These are phyloP conservation scores for Kuraishia hungarica DNA, from an alignment of 805 yeast species.

Conservation along the genomic window DNA sequence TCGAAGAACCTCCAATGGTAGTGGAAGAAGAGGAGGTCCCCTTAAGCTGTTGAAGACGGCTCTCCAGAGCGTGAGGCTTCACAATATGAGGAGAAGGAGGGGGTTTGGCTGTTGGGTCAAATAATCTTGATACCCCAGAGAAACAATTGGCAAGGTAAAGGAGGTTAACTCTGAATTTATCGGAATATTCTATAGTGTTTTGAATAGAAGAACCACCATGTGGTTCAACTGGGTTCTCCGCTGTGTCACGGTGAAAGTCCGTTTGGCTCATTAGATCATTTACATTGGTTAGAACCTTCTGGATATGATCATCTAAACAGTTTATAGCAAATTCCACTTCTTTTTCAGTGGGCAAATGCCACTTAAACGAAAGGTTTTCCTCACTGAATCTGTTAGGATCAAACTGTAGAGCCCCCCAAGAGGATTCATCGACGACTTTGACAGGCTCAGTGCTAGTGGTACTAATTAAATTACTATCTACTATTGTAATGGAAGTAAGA, in stretches of 20 bases:
- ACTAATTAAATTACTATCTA: conserved; percentile 46
- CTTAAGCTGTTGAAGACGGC: background rate
- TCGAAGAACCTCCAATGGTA: too few relatives aligned
- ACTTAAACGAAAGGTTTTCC: conserved; percentile 46
- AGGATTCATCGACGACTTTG: conserved; percentile 27
- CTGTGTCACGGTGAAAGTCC: background rate
- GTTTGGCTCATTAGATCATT: background rate
- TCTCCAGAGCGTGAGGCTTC: background rate
- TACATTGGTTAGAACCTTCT: background rate
- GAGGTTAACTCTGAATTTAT: conserved; percentile 38
- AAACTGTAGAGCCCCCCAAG: conserved; percentile 75
- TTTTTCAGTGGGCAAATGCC: conserved; percentile 62
- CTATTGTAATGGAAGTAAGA: conserved; percentile 49
- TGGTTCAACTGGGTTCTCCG: too few relatives aligned
- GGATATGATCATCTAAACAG: background rate
- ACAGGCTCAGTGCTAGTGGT: conserved; percentile 14
- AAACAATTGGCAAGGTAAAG: conserved; percentile 48
- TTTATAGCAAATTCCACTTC: conserved; percentile 32
- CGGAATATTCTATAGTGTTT: conserved; percentile 2
- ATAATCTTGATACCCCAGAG: conserved; percentile 60
- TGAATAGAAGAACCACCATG: background rate
- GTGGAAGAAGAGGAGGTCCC: background rate
- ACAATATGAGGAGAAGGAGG: background rate
- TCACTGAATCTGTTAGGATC: conserved; percentile 37
- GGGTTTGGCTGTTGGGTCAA: conserved; percentile 41